These are phyloP conservation scores for Paxillus rubicundulus DNA, from an alignment of 768 basidiomycete genomes.

Conservation along the genomic window DNA sequence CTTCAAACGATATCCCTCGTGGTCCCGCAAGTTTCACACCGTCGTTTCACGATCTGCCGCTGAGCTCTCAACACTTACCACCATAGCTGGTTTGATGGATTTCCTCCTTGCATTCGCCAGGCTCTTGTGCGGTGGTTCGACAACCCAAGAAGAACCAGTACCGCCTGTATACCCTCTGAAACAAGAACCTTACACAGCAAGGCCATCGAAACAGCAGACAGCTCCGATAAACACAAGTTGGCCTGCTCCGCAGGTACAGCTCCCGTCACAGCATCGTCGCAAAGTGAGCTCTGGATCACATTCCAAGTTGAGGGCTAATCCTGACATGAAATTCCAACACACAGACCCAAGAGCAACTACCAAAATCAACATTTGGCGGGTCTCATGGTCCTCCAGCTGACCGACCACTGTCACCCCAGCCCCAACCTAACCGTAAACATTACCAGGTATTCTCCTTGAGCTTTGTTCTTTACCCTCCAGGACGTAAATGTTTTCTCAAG, in stretches of 20 bases:
- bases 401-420: conserved; percentile 10
- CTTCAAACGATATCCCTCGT: too few species aligned
- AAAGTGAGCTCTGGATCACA: conserved; percentile 10
- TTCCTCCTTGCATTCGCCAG: conserved; percentile 23
- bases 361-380: conserved; percentile 13
- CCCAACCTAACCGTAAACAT: conserved; percentile 14
- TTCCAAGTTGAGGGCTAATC: too few species aligned
- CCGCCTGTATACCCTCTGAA: conserved; percentile 47
- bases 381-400: conserved; percentile 4
- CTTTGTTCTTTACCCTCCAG: neutral
- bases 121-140: conserved; percentile 23
- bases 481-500: conserved; percentile 27
- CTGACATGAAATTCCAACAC: neutral
- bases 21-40: neutral
- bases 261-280: conserved; percentile 1
- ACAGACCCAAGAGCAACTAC: conserved; percentile 13
- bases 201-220: conserved; percentile 12
- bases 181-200: conserved; percentile 3
- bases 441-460: conserved; percentile 14
- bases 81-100: conserved; percentile 27
- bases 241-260: neutral
- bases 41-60: neutral
- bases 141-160: conserved; percentile 49
- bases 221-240: neutral
- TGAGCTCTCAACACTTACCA: neutral